Conservation (phyloP, 148 eudicot genomes). For the Linanthus parryae region DNA sequence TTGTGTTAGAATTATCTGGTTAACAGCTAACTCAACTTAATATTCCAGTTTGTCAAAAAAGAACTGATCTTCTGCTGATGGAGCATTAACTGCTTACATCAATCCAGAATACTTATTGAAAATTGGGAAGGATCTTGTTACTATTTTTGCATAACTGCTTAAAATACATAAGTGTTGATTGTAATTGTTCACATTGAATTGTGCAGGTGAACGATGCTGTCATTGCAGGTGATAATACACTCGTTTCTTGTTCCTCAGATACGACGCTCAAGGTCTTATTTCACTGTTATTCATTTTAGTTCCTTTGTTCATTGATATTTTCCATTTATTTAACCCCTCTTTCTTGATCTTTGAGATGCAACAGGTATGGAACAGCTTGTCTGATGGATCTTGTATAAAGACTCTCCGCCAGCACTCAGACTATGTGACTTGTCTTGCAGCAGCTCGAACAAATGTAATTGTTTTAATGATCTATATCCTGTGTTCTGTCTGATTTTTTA, state of each 20-base stretch:
- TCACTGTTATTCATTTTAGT: not conserved
- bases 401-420: constrained; percentile 95
- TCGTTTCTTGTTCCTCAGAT: constrained; percentile 96
- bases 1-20: no score
- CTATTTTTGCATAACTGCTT: no score
- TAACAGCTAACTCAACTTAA: not conserved
- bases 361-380: constrained; percentile 75
- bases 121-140: no score
- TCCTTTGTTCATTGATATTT: not conserved
- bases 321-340: not conserved
- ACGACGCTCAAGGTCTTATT: constrained; percentile 74
- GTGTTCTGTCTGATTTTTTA: not conserved
- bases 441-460: constrained; percentile 76
- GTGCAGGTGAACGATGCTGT: constrained; percentile 93
- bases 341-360: constrained; percentile 15
- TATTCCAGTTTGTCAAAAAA: no score
- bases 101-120: not conserved
- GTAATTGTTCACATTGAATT: constrained; percentile 12
- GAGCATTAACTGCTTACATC: not conserved
- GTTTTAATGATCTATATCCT: no score
- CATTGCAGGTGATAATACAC: constrained; percentile 66
- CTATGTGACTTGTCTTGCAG: constrained; percentile 92
- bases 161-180: not conserved
- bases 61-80: no score
- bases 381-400: constrained; percentile 66